These are phyloP conservation scores for Phytophthora sp. DNA, from an alignment of 352 stramenopile species.

Conservation along the genomic window DNA sequence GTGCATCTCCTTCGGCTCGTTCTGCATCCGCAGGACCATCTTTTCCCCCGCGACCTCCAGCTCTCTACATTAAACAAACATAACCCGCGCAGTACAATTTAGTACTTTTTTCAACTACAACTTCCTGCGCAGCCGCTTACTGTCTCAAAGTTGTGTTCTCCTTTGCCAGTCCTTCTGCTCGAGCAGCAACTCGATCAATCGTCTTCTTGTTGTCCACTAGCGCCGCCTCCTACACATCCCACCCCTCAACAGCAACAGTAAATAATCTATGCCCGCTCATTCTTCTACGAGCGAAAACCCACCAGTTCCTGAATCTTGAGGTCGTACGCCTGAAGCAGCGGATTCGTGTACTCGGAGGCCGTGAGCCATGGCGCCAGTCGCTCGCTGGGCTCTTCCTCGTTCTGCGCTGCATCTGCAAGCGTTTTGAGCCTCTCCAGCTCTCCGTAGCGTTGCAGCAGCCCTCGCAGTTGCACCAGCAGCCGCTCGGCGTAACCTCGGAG, in stretches of 20 bases:
- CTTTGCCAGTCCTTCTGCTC: conserved; percentile 58
- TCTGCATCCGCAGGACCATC: conserved; percentile 53
- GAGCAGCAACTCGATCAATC: conserved; percentile 53
- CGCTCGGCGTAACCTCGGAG: conserved; percentile 71
- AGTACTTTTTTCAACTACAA: background rate
- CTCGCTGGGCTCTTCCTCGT: conserved; percentile 6
- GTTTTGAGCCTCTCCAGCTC: conserved; percentile 77
- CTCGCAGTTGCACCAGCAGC: conserved; percentile 63
- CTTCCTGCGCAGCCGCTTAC: conserved; percentile 27
- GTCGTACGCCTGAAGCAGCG: conserved; percentile 79
- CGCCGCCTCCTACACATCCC: conserved; percentile 47
- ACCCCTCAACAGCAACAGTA: background rate
- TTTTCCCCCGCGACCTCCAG: conserved; percentile 66
- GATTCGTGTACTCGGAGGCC: conserved; percentile 73
- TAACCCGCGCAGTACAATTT: background rate
- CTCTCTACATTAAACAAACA: conserved; percentile 44
- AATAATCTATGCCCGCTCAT: no score
- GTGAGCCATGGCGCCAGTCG: conserved; percentile 67
- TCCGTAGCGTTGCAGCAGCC: conserved; percentile 65
- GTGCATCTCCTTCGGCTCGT: conserved; percentile 42
- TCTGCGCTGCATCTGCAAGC: conserved; percentile 42
- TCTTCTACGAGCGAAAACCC: no score
- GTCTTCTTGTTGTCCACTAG: conserved; percentile 66
- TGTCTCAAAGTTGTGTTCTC: conserved; percentile 75
- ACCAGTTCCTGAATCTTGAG: conserved; percentile 81